phyloP scores from a whole-genome alignment of 2,329 filamentous ascomycete genomes.

The Amauroascus verrucosus region DNA sequence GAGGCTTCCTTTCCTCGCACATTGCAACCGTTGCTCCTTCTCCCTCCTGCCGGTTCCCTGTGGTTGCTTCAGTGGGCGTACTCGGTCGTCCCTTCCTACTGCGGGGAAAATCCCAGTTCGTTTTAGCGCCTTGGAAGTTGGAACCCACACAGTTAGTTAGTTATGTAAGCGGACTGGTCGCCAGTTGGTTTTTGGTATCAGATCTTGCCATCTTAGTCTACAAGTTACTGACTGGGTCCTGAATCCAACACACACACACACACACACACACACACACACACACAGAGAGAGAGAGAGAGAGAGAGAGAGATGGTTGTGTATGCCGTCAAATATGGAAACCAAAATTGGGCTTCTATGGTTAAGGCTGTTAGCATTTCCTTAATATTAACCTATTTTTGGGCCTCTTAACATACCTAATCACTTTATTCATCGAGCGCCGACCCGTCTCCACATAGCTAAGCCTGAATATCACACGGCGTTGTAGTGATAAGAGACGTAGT shows the following conservation, averaged over 20 bases:
- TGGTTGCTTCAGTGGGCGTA: neutral
- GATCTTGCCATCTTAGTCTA: too few species aligned
- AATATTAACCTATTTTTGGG: neutral
- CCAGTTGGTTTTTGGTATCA: neutral
- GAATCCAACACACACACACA: too few species aligned
- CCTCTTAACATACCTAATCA: conserved; percentile 9
- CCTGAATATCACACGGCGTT: neutral
- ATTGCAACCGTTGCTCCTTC: too few species aligned
- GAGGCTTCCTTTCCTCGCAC: too few species aligned
- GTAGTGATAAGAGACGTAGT: neutral
- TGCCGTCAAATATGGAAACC: neutral
- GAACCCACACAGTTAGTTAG: neutral
- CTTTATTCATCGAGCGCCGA: conserved; percentile 14
- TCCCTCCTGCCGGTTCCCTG: neutral
- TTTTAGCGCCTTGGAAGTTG: neutral
- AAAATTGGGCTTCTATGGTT: neutral
- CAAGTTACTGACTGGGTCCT: too few species aligned
- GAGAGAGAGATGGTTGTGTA: neutral
- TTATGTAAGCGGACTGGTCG: neutral
- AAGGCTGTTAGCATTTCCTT: neutral
- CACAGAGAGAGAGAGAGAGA: too few species aligned
- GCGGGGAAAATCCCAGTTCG: neutral
- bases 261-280: too few species aligned
- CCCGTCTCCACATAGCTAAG: conserved; percentile 7
- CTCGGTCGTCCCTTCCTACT: neutral